Evolutionary conservation across 2,329 filamentous ascomycete species (phyloP).

Genomic region (Colletotrichum phormii): DNA sequence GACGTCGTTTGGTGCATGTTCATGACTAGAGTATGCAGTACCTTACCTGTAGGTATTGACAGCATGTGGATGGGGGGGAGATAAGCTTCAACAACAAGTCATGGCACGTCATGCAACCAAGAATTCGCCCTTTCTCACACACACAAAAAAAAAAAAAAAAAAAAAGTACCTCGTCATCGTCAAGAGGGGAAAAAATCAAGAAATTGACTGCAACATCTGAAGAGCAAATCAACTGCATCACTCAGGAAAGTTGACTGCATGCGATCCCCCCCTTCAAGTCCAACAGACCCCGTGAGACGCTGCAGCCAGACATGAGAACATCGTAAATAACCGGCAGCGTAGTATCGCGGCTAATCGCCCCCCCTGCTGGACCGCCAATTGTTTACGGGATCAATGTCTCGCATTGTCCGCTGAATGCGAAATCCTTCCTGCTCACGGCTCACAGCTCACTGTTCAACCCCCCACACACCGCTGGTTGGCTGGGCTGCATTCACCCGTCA

Average conservation of each 20-base stretch:
- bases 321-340: neutral
- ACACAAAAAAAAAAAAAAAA: too few relatives aligned
- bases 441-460: too few relatives aligned
- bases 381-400: constrained; percentile 24
- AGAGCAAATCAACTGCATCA: neutral
- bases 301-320: neutral
- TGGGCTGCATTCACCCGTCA: constrained; percentile 29
- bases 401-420: constrained; percentile 32
- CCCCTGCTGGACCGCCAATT: neutral
- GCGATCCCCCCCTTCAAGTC: neutral
- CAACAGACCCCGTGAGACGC: neutral
- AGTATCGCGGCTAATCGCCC: neutral
- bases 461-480: constrained; percentile 8
- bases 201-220: neutral
- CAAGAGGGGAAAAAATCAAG: neutral
- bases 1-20: neutral
- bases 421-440: neutral
- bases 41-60: too few relatives aligned
- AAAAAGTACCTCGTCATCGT: neutral
- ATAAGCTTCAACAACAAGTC: neutral
- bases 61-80: neutral
- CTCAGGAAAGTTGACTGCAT: neutral
- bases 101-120: neutral
- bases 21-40: neutral
- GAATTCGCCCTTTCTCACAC: neutral